Evolutionary conservation across 306 rosid genomes (phyloP), one percentile per base, ranked within the genome.

Genomic region (Cicer pinnatifidum): DNA sequence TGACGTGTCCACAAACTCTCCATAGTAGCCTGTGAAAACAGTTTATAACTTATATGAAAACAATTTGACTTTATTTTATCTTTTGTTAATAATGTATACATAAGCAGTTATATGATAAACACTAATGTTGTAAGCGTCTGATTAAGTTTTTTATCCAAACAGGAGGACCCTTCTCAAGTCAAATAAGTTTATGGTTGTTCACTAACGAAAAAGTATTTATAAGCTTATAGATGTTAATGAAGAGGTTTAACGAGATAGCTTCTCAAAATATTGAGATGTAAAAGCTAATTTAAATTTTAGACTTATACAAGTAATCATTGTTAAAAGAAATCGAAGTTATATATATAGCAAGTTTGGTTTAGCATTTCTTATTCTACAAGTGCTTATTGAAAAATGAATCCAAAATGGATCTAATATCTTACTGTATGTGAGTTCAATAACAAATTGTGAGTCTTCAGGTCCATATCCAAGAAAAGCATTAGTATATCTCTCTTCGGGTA

Each of bases 401-500:
- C 0, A 41, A 64, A 19, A 40, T 2, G 82, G 80, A 4, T 33
- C 90, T 84, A 90, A 95, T 97, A 5, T 33, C 90, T 84, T 92
- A 95, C 97, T 92, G 79, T 91, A 95, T 11, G 99, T 95, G 66
- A 95, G 92, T 77, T 95, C 99, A 67, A 95, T 82, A 72, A 95
- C 97, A 67, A 95, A 95, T 78, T 95, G 97, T 0, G 96, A 90
- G 83, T 95, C 99, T 84, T 95, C 97, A 4, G 97, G 99, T 43
- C 99, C 97, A 58, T 91, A 95, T 78, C 97, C 97, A 67, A 95
- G 97, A 81, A 95, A 95, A 66, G 93, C 97, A 76, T 91, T 95
- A 9, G 97, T 91, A 75, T 95, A 95, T 85, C 75, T 90, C 85
- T 92, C 99, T 85, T 95, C 99, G 1, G 99, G 97, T 84, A 95